These are phyloP conservation scores for Dentipellis fragilis DNA, from an alignment of 768 basidiomycete species.

Conservation along the genomic window DNA sequence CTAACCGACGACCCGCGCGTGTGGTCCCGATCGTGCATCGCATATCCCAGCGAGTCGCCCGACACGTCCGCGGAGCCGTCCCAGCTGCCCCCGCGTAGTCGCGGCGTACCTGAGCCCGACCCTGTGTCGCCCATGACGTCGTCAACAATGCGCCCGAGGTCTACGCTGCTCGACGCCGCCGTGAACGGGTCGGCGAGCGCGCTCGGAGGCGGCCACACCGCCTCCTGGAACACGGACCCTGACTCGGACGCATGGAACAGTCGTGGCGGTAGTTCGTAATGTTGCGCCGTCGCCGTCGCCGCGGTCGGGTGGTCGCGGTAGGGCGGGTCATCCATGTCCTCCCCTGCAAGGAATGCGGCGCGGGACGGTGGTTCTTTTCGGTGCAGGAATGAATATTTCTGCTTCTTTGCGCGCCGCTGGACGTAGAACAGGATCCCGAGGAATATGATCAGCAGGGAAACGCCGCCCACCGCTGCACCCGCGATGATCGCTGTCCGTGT, in stretches of 20 bases:
- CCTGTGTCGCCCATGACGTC: constrained; percentile 8
- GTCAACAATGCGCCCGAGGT: constrained; percentile 8
- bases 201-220: constrained; percentile 11
- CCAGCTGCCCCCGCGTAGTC: constrained; percentile 1
- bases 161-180: neutral
- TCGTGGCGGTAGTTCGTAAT: constrained; percentile 1
- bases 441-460: constrained; percentile 1
- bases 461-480: constrained; percentile 6
- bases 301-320: neutral
- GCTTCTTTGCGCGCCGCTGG: constrained; percentile 1
- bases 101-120: neutral
- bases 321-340: constrained; percentile 9
- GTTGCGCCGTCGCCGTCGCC: neutral
- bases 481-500: constrained; percentile 4
- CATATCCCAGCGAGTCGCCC: neutral
- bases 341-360: constrained; percentile 6
- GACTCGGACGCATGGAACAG: constrained; percentile 8
- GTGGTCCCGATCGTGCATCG: neutral
- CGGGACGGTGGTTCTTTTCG: constrained; percentile 7
- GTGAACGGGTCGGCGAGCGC: constrained; percentile 9
- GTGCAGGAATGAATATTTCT: constrained; percentile 7
- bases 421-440: constrained; percentile 6
- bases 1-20: neutral
- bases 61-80: neutral
- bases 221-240: constrained; percentile 13